Evolutionary conservation across 1,284 basidiomycete genomes (phyloP).

Genomic region (Stygiomarasmius scandens): DNA sequence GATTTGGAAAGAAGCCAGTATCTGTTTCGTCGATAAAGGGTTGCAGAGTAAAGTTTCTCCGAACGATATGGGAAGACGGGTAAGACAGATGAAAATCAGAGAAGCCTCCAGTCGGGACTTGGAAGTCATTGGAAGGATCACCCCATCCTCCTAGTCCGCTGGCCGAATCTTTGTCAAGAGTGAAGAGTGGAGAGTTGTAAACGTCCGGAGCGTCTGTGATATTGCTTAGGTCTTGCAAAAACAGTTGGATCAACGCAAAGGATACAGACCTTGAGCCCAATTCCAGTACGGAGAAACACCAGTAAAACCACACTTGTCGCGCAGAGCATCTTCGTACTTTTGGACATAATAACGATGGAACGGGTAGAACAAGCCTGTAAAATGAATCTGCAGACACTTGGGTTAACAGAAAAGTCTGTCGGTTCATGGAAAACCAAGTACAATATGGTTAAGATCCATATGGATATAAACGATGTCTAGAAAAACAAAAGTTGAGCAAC

Average conservation of each 20-base stretch:
- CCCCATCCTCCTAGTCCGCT: constrained; percentile 42
- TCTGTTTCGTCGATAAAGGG: constrained; percentile 23
- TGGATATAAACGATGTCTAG: constrained; percentile 40
- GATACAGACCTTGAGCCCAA: constrained; percentile 35
- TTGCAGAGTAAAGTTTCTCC: constrained; percentile 37
- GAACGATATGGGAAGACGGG: constrained; percentile 36
- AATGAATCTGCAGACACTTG: constrained; percentile 31
- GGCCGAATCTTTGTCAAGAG: constrained; percentile 25
- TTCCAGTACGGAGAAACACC: constrained; percentile 43
- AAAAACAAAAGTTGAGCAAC: not conserved
- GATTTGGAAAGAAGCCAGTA: constrained; percentile 24
- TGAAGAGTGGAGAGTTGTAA: constrained; percentile 30
- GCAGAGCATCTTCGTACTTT: constrained; percentile 33
- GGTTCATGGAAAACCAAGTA: not conserved
- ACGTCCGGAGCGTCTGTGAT: constrained; percentile 35
- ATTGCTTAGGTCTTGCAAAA: too few relatives aligned
- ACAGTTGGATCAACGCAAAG: not conserved
- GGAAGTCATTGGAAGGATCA: constrained; percentile 30
- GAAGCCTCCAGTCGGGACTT: constrained; percentile 36
- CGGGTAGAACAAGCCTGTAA: constrained; percentile 38
- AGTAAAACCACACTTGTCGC: constrained; percentile 33
- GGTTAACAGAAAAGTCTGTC: not conserved
- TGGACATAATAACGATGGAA: constrained; percentile 41
- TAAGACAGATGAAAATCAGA: constrained; percentile 31
- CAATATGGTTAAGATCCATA: constrained; percentile 35